Percentiles rank a stretch among this genome's conserved stretches.
phyloP scores from a whole-genome alignment of 108 stramenopile species.

The Skeletonema grethae region DNA sequence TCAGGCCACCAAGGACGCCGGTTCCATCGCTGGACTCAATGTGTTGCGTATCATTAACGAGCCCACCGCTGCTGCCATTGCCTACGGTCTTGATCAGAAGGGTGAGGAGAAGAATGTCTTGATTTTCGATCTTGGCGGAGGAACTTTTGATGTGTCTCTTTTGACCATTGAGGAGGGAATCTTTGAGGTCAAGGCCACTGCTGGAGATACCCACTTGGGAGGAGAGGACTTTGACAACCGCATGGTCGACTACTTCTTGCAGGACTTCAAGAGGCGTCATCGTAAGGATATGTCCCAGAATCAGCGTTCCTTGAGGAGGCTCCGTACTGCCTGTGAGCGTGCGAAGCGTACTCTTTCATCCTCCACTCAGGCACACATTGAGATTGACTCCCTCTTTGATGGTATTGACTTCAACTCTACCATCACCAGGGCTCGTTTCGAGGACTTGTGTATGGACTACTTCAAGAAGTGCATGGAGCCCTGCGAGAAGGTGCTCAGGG shows the following conservation, averaged over 20 bases:
- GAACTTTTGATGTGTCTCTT: constrained; percentile 98
- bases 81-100: constrained; percentile 97
- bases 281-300: constrained; percentile 89
- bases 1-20: constrained; percentile 99
- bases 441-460: constrained; percentile 96
- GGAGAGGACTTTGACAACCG: constrained; percentile 99
- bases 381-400: constrained; percentile 99
- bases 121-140: constrained; percentile 99
- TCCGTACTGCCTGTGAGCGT: constrained; percentile 99
- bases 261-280: constrained; percentile 95
- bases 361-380: constrained; percentile 99
- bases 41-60: constrained; percentile 99
- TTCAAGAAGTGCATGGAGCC: constrained; percentile 95
- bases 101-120: constrained; percentile 98
- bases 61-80: constrained; percentile 99
- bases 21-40: constrained; percentile 96
- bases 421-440: constrained; percentile 97
- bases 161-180: constrained; percentile 99
- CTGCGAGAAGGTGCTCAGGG: constrained; percentile 97
- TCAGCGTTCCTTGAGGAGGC: constrained; percentile 98
- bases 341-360: constrained; percentile 99
- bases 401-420: constrained; percentile 99
- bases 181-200: constrained; percentile 99
- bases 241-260: constrained; percentile 95
- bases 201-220: constrained; percentile 99